A percentile compares a stretch with the other conserved stretches of the same genome.
Conservation (phyloP, 2,329 filamentous ascomycete genomes). For the Diplodia scrobiculata region DNA sequence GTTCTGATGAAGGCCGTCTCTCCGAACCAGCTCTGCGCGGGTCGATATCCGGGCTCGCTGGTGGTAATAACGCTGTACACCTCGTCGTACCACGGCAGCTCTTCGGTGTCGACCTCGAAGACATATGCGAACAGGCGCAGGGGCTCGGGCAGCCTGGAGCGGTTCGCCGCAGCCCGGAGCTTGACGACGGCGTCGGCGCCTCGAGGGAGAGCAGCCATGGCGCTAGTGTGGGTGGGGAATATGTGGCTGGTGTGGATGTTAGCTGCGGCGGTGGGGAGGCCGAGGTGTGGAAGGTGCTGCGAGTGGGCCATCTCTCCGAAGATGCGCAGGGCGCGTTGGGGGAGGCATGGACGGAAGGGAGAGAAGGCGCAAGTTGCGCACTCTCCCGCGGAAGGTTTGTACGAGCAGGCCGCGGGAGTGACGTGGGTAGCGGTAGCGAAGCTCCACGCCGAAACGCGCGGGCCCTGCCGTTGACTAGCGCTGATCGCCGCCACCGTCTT, state of each 20-base stretch:
- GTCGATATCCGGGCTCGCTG: neutral
- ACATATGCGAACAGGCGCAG: constrained; percentile 3
- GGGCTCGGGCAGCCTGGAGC: constrained; percentile 7
- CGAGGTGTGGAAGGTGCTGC: constrained; percentile 6
- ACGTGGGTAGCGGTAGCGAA: constrained; percentile 21
- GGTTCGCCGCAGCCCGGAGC: constrained; percentile 12
- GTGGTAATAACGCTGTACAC: constrained; percentile 4
- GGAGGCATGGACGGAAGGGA: constrained; percentile 24
- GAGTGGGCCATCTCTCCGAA: constrained; percentile 20
- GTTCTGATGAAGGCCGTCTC: constrained; percentile 9
- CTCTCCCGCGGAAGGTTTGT: constrained; percentile 16
- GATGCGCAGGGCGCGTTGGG: constrained; percentile 14
- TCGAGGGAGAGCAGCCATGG: neutral
- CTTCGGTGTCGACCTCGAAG: neutral
- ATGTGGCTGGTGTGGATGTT: neutral
- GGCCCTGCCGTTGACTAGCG: constrained; percentile 22
- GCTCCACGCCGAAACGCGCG: constrained; percentile 20
- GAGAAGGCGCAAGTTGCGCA: constrained; percentile 13
- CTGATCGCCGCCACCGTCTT: neutral
- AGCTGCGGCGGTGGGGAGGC: neutral
- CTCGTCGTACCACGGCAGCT: constrained; percentile 12
- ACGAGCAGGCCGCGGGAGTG: constrained; percentile 5
- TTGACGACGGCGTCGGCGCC: constrained; percentile 4
- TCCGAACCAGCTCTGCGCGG: constrained; percentile 2
- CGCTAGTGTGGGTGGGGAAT: neutral